Evolutionary conservation across 345 rosid species (phyloP), one percentile per base, ranked within the genome.

Genomic region (Brassica incana): DNA sequence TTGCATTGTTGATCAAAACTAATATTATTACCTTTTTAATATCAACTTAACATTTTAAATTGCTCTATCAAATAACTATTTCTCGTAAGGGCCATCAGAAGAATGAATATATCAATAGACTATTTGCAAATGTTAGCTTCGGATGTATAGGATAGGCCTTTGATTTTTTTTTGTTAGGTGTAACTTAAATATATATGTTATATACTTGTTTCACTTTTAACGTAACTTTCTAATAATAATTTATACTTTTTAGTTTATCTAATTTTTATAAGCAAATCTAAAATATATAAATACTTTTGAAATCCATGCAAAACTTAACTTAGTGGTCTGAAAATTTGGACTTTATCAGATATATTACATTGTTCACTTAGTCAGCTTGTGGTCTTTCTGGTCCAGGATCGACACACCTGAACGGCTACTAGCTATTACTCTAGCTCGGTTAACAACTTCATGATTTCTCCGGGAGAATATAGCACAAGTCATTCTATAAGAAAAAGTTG

Each of bases 381-480:
- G 61, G 20, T 35, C 43, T 45, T 15, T 80, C 66, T 79, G 71
- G 6, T 88, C 82, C 2, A 84, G 59, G 52, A 83, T 56, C 27
- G 81, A 45, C 27, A 84, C 77, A 60, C 85, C 12, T 1, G 88
- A 67, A 56, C 77, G 77, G 11, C 81, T 83, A 33, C 71, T 64
- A 11, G 6, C 56, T 2, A 54, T 61, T 20, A 66, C 70, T 71
- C 84, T 79, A 25, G 29, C 63, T 40, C 6, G 80, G 36, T 67
- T 54, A 62, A 33, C 75, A 79, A 76, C 82, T 66, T 82, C 79
- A 12, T 69, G 63, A 58, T 66, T 27, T 48, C 16, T 80, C 72
- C 65, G 88, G 61, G 56, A 84, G 65, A 38, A 60, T 12, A 78
- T 90, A 87, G 8, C 82, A 82, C 65, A 95, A 81, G 52, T 97